These are phyloP conservation scores for Leccinum fibrillosum DNA, from an alignment of 768 basidiomycete species.

Conservation along the genomic window DNA sequence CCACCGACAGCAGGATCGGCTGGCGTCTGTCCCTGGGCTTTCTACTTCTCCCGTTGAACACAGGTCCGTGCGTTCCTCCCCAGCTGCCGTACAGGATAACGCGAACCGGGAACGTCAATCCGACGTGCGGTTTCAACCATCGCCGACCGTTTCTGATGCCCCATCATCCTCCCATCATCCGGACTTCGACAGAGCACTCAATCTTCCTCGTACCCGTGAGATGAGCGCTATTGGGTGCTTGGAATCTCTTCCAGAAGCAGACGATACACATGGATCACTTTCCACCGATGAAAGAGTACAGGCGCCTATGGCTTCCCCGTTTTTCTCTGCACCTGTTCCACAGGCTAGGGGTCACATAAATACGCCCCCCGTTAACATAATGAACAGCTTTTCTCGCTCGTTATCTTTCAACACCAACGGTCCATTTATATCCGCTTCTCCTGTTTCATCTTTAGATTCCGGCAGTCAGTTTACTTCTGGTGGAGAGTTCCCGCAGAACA, in stretches of 20 bases:
- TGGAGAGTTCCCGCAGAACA: conserved; percentile 44
- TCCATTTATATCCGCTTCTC: conserved; percentile 62
- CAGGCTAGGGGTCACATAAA: conserved; percentile 38
- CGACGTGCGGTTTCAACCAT: conserved; percentile 34
- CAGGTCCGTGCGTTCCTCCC: conserved; percentile 67
- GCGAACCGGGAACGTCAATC: conserved; percentile 18
- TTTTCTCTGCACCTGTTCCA: conserved; percentile 39
- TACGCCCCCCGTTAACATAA: conserved; percentile 46
- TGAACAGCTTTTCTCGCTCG: conserved; percentile 33
- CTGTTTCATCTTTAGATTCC: conserved; percentile 76
- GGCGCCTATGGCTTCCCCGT: conserved; percentile 30
- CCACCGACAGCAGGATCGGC: conserved; percentile 39
- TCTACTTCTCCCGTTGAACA: conserved; percentile 63
- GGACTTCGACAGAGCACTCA: conserved; percentile 45
- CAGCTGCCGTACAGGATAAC: conserved; percentile 52
- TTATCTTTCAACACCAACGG: conserved; percentile 43
- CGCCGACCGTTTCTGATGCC: conserved; percentile 37
- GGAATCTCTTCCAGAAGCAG: conserved; percentile 54
- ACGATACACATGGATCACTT: conserved; percentile 43
- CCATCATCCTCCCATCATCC: conserved; percentile 47
- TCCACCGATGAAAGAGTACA: conserved; percentile 25
- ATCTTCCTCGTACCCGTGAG: conserved; percentile 45
- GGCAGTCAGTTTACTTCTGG: conserved; percentile 57
- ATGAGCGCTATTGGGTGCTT: conserved; percentile 47
- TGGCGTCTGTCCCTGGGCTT: conserved; percentile 50